Evolutionary conservation across 2,329 filamentous ascomycete species (phyloP).

Genomic region (Clonostachys byssicola): DNA sequence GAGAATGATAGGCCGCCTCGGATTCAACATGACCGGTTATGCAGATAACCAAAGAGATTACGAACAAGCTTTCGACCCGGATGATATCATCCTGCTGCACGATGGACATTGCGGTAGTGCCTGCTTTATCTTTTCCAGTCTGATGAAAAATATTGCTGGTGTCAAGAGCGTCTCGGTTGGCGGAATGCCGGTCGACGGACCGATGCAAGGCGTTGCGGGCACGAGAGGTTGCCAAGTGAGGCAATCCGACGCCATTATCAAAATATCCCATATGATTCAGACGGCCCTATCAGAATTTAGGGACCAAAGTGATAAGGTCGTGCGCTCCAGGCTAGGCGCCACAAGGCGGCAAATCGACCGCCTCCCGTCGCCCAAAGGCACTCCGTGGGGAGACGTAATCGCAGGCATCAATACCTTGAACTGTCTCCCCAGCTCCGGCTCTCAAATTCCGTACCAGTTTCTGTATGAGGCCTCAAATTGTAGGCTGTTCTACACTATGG

Average conservation of each 20-base stretch:
- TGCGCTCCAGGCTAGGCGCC: too few species aligned
- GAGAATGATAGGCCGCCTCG: conserved; percentile 29
- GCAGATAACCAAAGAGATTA: conserved; percentile 1
- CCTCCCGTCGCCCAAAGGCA: neutral
- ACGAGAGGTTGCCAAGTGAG: conserved; percentile 45
- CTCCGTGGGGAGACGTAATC: conserved; percentile 11
- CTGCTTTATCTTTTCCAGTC: conserved; percentile 52
- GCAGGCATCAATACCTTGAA: conserved; percentile 28
- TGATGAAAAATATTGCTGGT: conserved; percentile 44
- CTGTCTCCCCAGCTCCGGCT: conserved; percentile 20
- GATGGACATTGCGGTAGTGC: conserved; percentile 58
- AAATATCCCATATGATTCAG: neutral
- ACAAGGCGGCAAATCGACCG: neutral
- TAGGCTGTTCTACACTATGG: conserved; percentile 49
- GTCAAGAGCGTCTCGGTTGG: conserved; percentile 55
- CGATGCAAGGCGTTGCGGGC: conserved; percentile 57
- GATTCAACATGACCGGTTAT: conserved; percentile 42
- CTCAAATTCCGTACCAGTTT: conserved; percentile 47
- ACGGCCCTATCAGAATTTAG: too few species aligned
- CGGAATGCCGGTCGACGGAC: conserved; percentile 41
- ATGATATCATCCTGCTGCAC: conserved; percentile 37
- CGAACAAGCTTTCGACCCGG: conserved; percentile 20
- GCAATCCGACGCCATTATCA: conserved; percentile 12
- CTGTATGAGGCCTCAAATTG: conserved; percentile 53
- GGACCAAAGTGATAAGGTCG: too few species aligned